Base-by-base conservation (phyloP, 768 basidiomycete species). In the Rhizopogon roseolus region DNA sequence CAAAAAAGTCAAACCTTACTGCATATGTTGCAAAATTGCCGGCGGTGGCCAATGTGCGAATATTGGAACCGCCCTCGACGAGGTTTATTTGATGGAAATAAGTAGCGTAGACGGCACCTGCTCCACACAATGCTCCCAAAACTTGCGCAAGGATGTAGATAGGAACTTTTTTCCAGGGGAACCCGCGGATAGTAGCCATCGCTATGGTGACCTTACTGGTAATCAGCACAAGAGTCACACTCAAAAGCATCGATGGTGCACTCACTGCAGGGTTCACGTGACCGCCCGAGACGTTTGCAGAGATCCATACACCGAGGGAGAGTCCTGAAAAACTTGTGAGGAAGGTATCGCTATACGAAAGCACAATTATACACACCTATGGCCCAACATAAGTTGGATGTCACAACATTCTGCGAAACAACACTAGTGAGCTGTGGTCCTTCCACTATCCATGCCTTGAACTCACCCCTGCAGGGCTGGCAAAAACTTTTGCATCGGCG, bases 81-180 rank as follows among this genome's bases (percentile, higher is more conserved):
- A 81, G 57, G 58, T 82, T 75, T 58, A 87, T 80, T 16, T 81
- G 82, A 62, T 81, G 79, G 60, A 76, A 74, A 61, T 84, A 86
- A 55, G 81, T 79, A 4, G 72, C 81, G 54, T 84, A 85, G 29
- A 79, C 66, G 45, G 80, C 57, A 1, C 76, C 74, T 4, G 76
- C 77, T 6, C 81, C 84, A 27, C 74, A 67, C 37, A 82, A 56
- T 5, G 73, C 83, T 10, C 83, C 84, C 54, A 84, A 59, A 22
- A 81, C 40, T 64, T 86, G 84, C 0, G 81, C 75, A 50, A 80
- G 61, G 32, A 85, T 79, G 68, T 80, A 87, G 16, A 71, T 77
- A 0, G 88, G 87, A 0, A 87, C 87, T 67, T 89, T 88, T 58
- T 73, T 76, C 82, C 84, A 84, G 0, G 87, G 85, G 67, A 90